These are phyloP conservation scores for Wallacemonas rigidus DNA, from an alignment of 208 protist species.

Conservation along the genomic window DNA sequence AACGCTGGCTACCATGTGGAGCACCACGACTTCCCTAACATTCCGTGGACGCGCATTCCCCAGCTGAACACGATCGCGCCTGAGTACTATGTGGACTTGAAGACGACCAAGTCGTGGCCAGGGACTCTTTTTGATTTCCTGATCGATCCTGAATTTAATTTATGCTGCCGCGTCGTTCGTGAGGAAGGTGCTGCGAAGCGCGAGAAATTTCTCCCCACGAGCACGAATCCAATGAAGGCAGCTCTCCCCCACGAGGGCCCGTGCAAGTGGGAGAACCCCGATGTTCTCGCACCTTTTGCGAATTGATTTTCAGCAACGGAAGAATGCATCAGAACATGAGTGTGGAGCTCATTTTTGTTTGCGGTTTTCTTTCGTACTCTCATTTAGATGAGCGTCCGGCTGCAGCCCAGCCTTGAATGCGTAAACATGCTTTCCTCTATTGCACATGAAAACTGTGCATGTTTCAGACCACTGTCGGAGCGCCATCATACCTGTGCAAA, in stretches of 20 bases:
- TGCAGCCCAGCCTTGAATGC: too few species aligned
- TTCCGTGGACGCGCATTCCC: conserved; percentile 89
- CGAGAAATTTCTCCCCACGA: conserved; percentile 57
- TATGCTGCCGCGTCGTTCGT: conserved; percentile 79
- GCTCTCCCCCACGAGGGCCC: conserved; percentile 46
- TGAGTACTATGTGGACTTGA: conserved; percentile 93
- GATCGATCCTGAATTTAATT: conserved; percentile 62
- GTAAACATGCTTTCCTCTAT: too few species aligned
- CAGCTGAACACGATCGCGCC: conserved; percentile 88
- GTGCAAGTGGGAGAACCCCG: conserved; percentile 39
- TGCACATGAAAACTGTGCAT: too few species aligned
- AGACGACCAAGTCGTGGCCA: conserved; percentile 77
- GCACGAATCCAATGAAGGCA: conserved; percentile 34
- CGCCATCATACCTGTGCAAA: too few species aligned
- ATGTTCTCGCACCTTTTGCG: conserved; percentile 17
- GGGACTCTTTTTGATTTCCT: conserved; percentile 85
- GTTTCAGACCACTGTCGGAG: too few species aligned
- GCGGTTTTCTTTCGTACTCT: not conserved
- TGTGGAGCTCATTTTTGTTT: not conserved
- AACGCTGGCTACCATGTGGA: conserved; percentile 97
- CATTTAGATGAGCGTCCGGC: too few species aligned
- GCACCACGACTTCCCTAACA: conserved; percentile 97
- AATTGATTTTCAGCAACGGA: not conserved
- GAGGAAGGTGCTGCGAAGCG: conserved; percentile 48
- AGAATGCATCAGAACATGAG: not conserved